These are phyloP conservation scores for Pichia sp. DNA, from an alignment of 1,139 yeast species.

Conservation along the genomic window DNA sequence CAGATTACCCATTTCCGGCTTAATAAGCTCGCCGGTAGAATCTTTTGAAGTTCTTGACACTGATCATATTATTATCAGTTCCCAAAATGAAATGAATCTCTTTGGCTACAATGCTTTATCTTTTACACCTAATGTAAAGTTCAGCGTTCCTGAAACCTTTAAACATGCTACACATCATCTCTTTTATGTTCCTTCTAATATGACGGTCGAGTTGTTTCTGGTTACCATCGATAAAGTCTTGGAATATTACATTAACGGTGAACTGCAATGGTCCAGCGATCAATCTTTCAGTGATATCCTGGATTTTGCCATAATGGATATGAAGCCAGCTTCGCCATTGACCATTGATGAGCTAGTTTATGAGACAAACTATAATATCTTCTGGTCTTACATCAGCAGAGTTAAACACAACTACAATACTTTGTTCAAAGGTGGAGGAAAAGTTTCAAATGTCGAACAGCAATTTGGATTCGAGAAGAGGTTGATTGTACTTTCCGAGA, in stretches of 20 bases:
- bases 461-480: constrained; percentile 43
- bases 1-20: constrained; percentile 5
- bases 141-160: constrained; percentile 1
- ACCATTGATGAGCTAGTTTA: constrained; percentile 30
- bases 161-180: not conserved
- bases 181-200: constrained; percentile 13
- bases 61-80: constrained; percentile 2
- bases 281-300: constrained; percentile 35
- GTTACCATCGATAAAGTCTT: constrained; percentile 15
- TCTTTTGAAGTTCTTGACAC: constrained; percentile 2
- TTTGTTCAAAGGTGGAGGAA: constrained; percentile 13
- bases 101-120: constrained; percentile 12
- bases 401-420: constrained; percentile 29
- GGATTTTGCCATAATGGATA: constrained; percentile 33
- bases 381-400: constrained; percentile 37
- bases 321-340: constrained; percentile 27
- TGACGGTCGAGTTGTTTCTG: constrained; percentile 16
- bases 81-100: constrained; percentile 1
- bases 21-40: constrained; percentile 1
- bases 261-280: constrained; percentile 37
- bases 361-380: constrained; percentile 29
- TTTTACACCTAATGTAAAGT: not conserved
- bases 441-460: not conserved
- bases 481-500: constrained; percentile 35
- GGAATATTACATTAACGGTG: constrained; percentile 21